A percentile compares a stretch with the other conserved stretches of the same genome.
These are phyloP conservation scores for Rhododendron mucronatum DNA, from an alignment of 148 eudicot genomes.

Conservation along the genomic window DNA sequence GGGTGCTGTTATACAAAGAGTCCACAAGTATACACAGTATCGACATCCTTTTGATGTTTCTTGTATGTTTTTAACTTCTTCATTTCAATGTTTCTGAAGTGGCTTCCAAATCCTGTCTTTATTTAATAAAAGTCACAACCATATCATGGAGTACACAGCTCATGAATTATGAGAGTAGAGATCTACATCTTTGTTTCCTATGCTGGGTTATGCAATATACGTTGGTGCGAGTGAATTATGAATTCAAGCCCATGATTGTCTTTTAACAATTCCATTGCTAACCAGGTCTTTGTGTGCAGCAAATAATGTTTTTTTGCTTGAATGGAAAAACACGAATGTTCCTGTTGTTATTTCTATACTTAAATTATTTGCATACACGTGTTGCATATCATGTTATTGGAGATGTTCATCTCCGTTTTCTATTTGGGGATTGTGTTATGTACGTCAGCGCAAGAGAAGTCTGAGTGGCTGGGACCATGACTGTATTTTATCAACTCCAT, in stretches of 20 bases:
- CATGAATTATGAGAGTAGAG: background rate
- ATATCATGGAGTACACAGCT: background rate
- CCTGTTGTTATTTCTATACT: background rate
- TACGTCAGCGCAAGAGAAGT: background rate
- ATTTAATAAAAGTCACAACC: background rate
- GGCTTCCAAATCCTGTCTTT: constrained; percentile 3
- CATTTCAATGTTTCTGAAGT: background rate
- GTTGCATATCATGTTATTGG: background rate
- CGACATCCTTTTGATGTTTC: background rate
- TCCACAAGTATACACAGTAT: background rate
- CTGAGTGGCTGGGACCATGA: background rate
- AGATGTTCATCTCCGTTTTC: background rate
- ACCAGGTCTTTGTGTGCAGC: background rate
- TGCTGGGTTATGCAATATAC: background rate
- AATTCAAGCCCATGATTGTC: background rate
- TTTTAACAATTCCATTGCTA: background rate
- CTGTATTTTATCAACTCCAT: background rate
- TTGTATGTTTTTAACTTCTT: background rate
- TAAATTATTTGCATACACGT: background rate
- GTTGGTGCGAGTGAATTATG: background rate
- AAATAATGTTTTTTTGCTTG: background rate
- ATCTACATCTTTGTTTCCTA: background rate
- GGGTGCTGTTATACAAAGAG: background rate
- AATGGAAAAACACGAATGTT: background rate
- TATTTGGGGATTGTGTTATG: background rate